These are phyloP conservation scores for Gomphus bonarii DNA, from an alignment of 1,284 basidiomycete species.

Conservation along the genomic window DNA sequence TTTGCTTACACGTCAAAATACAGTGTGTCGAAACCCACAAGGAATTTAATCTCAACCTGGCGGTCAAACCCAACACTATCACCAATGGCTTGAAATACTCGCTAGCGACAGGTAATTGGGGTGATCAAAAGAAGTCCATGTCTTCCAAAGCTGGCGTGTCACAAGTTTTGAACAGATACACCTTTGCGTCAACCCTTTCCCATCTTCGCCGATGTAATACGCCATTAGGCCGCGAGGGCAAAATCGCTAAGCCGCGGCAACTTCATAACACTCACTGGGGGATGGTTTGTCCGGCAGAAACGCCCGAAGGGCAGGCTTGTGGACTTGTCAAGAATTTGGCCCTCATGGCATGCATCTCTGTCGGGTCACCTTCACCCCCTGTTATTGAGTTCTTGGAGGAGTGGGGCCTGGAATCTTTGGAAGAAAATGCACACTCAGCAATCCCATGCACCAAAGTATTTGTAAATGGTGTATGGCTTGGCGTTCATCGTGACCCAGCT, in stretches of 20 bases:
- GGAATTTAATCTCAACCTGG: conserved; percentile 86
- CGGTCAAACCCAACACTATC: conserved; percentile 94
- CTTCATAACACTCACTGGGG: conserved; percentile 99
- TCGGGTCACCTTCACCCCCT: conserved; percentile 91
- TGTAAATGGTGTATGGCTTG: conserved; percentile 99
- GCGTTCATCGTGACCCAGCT: conserved; percentile 93
- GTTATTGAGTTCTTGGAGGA: conserved; percentile 99
- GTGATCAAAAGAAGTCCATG: conserved; percentile 98
- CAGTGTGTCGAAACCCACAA: conserved; percentile 97
- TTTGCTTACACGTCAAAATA: conserved; percentile 9
- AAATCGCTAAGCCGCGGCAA: conserved; percentile 98
- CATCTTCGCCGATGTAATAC: conserved; percentile 98
- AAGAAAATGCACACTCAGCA: conserved; percentile 81
- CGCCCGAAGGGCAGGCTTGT: conserved; percentile 98
- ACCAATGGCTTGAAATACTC: conserved; percentile 99
- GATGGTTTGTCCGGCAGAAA: conserved; percentile 99
- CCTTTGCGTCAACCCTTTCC: conserved; percentile 96
- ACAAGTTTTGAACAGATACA: conserved; percentile 97
- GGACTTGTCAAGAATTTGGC: conserved; percentile 98
- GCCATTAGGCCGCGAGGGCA: conserved; percentile 95
- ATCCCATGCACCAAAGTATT: conserved; percentile 92
- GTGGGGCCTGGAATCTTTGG: conserved; percentile 90
- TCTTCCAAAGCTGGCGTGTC: conserved; percentile 97
- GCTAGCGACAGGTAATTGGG: conserved; percentile 98
- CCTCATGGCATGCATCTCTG: conserved; percentile 96